Evolutionary conservation across 1,284 basidiomycete species (phyloP).

Genomic region (Athelia sp.): DNA sequence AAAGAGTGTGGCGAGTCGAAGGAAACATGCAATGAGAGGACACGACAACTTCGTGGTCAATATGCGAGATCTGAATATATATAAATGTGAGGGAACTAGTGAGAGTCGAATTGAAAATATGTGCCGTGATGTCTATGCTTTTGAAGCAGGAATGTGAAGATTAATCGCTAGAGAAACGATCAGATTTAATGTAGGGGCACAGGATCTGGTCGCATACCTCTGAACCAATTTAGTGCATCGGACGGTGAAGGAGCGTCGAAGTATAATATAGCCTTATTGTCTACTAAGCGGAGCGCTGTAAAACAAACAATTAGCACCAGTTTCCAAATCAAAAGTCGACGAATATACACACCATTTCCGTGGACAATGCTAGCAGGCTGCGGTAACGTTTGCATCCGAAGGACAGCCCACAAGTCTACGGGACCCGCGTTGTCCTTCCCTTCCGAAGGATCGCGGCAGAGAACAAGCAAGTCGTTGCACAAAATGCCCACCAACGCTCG

Average conservation of each 20-base stretch:
- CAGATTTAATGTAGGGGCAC: not conserved
- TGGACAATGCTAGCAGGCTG: constrained; percentile 89
- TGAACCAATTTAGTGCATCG: constrained; percentile 85
- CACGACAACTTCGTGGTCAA: constrained; percentile 1
- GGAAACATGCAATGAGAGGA: constrained; percentile 1
- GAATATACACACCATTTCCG: constrained; percentile 62
- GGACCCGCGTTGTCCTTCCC: constrained; percentile 64
- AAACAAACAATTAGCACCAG: constrained; percentile 5
- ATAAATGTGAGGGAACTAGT: not conserved
- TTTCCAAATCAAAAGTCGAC: constrained; percentile 7
- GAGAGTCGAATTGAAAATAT: not conserved
- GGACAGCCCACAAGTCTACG: constrained; percentile 90
- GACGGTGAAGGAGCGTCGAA: constrained; percentile 82
- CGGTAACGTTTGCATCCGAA: constrained; percentile 86
- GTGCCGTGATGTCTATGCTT: constrained; percentile 26
- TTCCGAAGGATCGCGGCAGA: constrained; percentile 78
- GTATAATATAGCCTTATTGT: constrained; percentile 90
- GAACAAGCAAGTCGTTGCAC: constrained; percentile 89
- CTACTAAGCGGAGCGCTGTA: constrained; percentile 74
- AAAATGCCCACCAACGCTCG: constrained; percentile 75
- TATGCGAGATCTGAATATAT: not conserved
- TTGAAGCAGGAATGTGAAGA: constrained; percentile 55
- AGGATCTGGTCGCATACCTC: constrained; percentile 50
- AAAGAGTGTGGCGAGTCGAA: not conserved
- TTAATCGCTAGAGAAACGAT: constrained; percentile 45